Base-by-base conservation (phyloP, 140 eudicot genomes). In the Cichorium intybus region DNA sequence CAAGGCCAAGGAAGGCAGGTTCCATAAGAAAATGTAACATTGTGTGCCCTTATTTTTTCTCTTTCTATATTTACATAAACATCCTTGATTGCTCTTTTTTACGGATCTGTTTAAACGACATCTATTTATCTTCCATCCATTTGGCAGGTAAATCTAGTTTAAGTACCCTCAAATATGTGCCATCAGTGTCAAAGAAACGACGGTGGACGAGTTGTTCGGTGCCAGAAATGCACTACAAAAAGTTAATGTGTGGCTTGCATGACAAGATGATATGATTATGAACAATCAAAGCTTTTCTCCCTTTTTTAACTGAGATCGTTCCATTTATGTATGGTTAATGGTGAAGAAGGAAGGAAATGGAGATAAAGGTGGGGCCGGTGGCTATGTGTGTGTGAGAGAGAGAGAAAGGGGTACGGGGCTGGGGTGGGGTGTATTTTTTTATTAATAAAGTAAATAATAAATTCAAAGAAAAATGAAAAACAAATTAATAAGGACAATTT, bases 181-280 rank as follows among this genome's bases (percentile, higher is more conserved):
- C 75, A 75, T 61, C 80, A 67, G 60, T 75, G 80, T 28, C 65
- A 75, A 70, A 75, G 71, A 71, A 75, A 61, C 31, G 75, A 75
- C 29, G 68, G 54, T 27, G 71, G 75, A 17, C 35, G 64, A 10
- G 75, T 68, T 20, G 80, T 68, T 33, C 46, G 80, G 64, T 75
- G 80, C 55, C 56, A 50, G 4, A 26, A 27, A 11, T 75, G 80
- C 34, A 66, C 41, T 11, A 47, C 37, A 12, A 75, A 67, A 51
- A 46, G 80, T 34, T 75, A 66, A 21, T 75, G 80, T 37, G 26
- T 9, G 17, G 70, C 64, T 24, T 75, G 80, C 74, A 75, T 75
- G 52, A 15, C 5, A 0, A 46, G 12, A 24, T 75, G 70, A 70
- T 72, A 15, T 17, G 52, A 46, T n/a, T n/a, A n/a, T n/a, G n/a